Percentiles rank a stretch among this genome's conserved stretches.
Conservation (phyloP, 2,329 filamentous ascomycete genomes). For the Monilinia laxa region DNA sequence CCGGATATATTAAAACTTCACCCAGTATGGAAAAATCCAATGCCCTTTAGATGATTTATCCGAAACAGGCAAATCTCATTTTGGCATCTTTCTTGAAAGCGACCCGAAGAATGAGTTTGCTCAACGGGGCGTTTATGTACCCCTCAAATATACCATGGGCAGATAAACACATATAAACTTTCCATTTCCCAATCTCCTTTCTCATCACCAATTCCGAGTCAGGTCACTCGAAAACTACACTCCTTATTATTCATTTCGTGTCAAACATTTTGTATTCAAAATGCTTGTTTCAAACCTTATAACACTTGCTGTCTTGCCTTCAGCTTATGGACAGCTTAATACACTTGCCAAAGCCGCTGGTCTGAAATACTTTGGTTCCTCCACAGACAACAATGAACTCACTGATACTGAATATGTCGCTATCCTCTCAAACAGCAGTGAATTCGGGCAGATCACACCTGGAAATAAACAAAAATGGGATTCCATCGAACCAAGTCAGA, state of each 20-base stretch:
- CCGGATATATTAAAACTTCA: slow-evolving; percentile 14
- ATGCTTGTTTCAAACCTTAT: slow-evolving; percentile 25
- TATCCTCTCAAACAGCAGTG: slow-evolving; percentile 54
- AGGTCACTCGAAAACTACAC: slow-evolving; percentile 14
- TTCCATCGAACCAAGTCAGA: slow-evolving; percentile 56
- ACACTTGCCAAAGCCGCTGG: slow-evolving; percentile 55
- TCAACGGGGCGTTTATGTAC: background rate
- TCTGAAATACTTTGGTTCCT: slow-evolving; percentile 54
- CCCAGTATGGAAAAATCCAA: slow-evolving; percentile 10
- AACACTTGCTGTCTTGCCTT: slow-evolving; percentile 24
- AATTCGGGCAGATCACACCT: slow-evolving; percentile 66
- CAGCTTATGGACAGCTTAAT: slow-evolving; percentile 28
- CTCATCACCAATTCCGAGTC: slow-evolving; percentile 6
- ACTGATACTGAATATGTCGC: slow-evolving; percentile 50
- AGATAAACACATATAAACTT: slow-evolving; percentile 10
- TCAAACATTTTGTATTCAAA: background rate
- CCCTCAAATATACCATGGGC: background rate
- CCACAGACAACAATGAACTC: slow-evolving; percentile 57
- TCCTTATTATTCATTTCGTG: slow-evolving; percentile 3
- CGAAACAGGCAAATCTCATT: slow-evolving; percentile 21
- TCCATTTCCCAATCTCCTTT: background rate
- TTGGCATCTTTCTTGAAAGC: background rate
- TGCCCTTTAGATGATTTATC: slow-evolving; percentile 19
- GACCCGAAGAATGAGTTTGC: background rate
- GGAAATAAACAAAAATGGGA: slow-evolving; percentile 66